Evolutionary conservation across 2,329 filamentous ascomycete species (phyloP).

Genomic region (Chlorencoelia australis): DNA sequence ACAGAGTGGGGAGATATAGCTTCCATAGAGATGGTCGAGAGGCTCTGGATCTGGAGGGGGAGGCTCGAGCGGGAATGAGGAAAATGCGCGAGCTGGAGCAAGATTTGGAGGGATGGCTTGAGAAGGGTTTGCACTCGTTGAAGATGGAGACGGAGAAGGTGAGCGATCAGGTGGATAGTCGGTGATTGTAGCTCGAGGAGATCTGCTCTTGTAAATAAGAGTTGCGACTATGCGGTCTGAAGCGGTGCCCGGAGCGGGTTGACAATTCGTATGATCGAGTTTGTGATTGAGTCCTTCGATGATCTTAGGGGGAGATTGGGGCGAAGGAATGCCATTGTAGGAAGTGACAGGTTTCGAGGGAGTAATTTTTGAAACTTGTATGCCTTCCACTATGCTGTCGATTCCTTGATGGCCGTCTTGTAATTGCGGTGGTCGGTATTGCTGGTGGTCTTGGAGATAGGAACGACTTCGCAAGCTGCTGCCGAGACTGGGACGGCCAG

Average conservation of each 20-base stretch:
- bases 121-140: slow-evolving; percentile 6
- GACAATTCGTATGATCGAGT: slow-evolving; percentile 54
- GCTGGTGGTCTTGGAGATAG: slow-evolving; percentile 52
- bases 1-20: slow-evolving; percentile 54
- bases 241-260: slow-evolving; percentile 37
- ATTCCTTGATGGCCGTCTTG: slow-evolving; percentile 47
- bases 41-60: slow-evolving; percentile 43
- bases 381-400: slow-evolving; percentile 53
- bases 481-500: slow-evolving; percentile 21
- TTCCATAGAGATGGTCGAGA: slow-evolving; percentile 56
- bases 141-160: slow-evolving; percentile 23
- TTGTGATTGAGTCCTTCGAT: slow-evolving; percentile 53
- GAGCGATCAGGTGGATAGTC: slow-evolving; percentile 29
- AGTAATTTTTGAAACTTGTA: slow-evolving; percentile 31
- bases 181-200: slow-evolving; percentile 25
- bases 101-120: slow-evolving; percentile 30
- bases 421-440: slow-evolving; percentile 48
- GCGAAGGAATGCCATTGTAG: slow-evolving; percentile 52
- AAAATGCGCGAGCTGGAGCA: slow-evolving; percentile 47
- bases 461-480: slow-evolving; percentile 47
- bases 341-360: slow-evolving; percentile 35
- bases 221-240: slow-evolving; percentile 50
- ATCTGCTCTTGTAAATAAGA: slow-evolving; percentile 48
- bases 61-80: slow-evolving; percentile 51
- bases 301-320: slow-evolving; percentile 48